Conservation (phyloP, 2,329 filamentous ascomycete genomes). For the Colletotrichum noveboracense region DNA sequence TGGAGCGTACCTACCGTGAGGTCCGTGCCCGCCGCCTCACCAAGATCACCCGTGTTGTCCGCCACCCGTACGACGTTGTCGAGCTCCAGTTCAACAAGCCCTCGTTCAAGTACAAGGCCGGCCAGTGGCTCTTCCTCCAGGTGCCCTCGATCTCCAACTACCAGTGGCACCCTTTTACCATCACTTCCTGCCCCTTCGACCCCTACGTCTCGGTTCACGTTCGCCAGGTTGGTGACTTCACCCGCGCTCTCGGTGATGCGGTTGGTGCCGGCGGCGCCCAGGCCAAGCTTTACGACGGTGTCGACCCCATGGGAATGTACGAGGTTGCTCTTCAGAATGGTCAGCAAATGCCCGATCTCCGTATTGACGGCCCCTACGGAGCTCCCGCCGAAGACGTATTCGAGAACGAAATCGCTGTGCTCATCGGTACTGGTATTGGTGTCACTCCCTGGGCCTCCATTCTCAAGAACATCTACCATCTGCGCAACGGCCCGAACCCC, state of each 20-base stretch:
- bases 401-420: constrained; percentile 85
- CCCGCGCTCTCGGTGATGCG: constrained; percentile 88
- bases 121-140: constrained; percentile 97
- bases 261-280: constrained; percentile 91
- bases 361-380: constrained; percentile 95
- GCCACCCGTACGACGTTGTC: constrained; percentile 95
- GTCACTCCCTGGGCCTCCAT: constrained; percentile 88
- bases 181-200: constrained; percentile 96
- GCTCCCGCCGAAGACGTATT: constrained; percentile 98
- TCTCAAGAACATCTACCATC: constrained; percentile 97
- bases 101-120: constrained; percentile 96
- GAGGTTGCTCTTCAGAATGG: constrained; percentile 94
- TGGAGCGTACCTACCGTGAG: constrained; percentile 90
- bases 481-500: constrained; percentile 81
- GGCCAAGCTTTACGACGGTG: constrained; percentile 85
- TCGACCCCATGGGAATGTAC: constrained; percentile 96
- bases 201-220: constrained; percentile 94
- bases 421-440: constrained; percentile 86
- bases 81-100: constrained; percentile 98
- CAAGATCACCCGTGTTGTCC: constrained; percentile 90
- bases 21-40: constrained; percentile 83
- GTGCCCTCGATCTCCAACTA: constrained; percentile 85
- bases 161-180: constrained; percentile 99
- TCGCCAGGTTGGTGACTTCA: constrained; percentile 96
- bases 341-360: constrained; percentile 86